Evolutionary conservation across 176 grass and related monocot species (phyloP).

Genomic region (Dendrocalamus sinicus): DNA sequence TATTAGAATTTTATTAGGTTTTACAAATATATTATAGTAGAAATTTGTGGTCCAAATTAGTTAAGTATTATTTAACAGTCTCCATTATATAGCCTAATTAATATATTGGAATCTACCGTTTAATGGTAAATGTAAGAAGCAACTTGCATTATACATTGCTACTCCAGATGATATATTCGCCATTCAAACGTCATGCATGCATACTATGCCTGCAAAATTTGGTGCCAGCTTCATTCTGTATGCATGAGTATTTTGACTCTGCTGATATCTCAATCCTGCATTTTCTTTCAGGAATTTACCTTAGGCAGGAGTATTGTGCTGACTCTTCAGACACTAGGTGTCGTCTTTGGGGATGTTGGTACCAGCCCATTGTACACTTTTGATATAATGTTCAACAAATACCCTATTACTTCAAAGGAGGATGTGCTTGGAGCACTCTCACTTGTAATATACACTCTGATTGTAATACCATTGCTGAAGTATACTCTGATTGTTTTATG

Average conservation of each 20-base stretch:
- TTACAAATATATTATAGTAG: not conserved
- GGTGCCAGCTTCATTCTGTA: slow-evolving; percentile 20
- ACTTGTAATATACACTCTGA: slow-evolving; percentile 96
- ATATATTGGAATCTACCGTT: not conserved
- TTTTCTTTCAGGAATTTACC: slow-evolving; percentile 76
- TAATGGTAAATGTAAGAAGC: slow-evolving; percentile 1
- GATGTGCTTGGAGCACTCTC: slow-evolving; percentile 97
- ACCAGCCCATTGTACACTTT: slow-evolving; percentile 97
- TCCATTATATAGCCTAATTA: slow-evolving; percentile 1
- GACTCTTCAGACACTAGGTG: slow-evolving; percentile 91
- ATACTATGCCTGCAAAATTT: slow-evolving; percentile 3
- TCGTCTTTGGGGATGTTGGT: slow-evolving; percentile 97
- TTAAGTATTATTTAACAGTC: not conserved
- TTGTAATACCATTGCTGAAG: slow-evolving; percentile 93
- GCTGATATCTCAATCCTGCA: slow-evolving; percentile 38
- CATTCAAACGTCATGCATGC: slow-evolving; percentile 8
- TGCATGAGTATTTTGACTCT: slow-evolving; percentile 14
- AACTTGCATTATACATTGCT: slow-evolving; percentile 24
- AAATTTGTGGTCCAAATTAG: not conserved
- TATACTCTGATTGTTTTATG: slow-evolving; percentile 88
- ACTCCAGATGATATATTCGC: slow-evolving; percentile 7
- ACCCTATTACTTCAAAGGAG: slow-evolving; percentile 75
- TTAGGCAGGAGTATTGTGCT: slow-evolving; percentile 77
- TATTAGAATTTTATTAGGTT: not conserved
- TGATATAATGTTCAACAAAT: slow-evolving; percentile 99